Conservation (phyloP, 129 eudicot species). For the Flaveria ramosissima region DNA sequence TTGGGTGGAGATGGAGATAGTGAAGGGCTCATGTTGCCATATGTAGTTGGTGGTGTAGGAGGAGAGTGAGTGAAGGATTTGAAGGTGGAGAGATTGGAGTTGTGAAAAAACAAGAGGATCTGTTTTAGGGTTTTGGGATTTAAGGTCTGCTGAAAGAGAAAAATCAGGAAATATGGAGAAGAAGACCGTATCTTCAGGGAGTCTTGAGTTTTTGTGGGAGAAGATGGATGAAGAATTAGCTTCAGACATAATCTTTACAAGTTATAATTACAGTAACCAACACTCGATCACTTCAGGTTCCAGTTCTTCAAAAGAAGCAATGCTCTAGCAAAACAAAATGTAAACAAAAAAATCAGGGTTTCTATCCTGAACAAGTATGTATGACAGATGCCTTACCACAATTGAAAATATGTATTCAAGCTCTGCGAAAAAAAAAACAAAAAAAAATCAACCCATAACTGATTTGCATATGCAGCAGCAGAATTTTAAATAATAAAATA, state of each 20-base stretch:
- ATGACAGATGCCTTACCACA: background rate
- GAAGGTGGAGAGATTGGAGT: constrained; percentile 81
- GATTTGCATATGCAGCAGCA: background rate
- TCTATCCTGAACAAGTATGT: background rate
- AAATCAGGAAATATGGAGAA: constrained; percentile 79
- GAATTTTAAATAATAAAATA: no score
- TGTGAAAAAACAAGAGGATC: constrained; percentile 25
- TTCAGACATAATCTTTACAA: constrained; percentile 39
- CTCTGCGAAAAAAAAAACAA: no score
- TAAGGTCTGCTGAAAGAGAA: constrained; percentile 35
- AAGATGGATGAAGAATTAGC: constrained; percentile 48
- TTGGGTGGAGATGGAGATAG: constrained; percentile 42
- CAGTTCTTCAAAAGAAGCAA: background rate
- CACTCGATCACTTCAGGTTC: constrained; percentile 6
- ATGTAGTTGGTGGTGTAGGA: constrained; percentile 54
- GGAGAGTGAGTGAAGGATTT: constrained; percentile 53
- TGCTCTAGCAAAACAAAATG: background rate
- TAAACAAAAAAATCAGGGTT: background rate
- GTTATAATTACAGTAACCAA: constrained; percentile 16
- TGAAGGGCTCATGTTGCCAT: constrained; percentile 75
- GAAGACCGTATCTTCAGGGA: constrained; percentile 78
- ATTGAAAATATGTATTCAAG: background rate
- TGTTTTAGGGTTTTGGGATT: constrained; percentile 33
- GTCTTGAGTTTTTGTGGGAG: constrained; percentile 48
- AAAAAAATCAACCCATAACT: background rate